A percentile compares a stretch with the other conserved stretches of the same genome.
phyloP scores from a whole-genome alignment of 345 rosid genomes.

The Populus deltoides region DNA sequence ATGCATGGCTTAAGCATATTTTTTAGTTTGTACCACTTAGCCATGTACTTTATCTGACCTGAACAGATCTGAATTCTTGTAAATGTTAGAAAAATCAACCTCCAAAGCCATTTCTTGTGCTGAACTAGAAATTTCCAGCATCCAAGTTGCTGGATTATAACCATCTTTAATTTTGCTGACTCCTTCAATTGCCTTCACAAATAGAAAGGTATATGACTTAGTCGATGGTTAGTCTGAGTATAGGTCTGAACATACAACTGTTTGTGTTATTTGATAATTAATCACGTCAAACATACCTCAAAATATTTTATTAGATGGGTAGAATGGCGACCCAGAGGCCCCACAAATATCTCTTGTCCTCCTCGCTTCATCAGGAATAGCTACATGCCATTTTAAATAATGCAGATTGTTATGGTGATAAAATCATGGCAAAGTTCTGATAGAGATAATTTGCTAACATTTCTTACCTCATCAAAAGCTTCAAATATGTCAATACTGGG shows the following conservation, averaged over 20 bases:
- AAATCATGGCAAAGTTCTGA: background rate
- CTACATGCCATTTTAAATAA: conserved; percentile 30
- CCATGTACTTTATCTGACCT: conserved; percentile 28
- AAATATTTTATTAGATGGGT: conserved; percentile 56
- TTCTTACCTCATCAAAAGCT: conserved; percentile 80
- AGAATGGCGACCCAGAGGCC: conserved; percentile 73
- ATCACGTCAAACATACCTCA: conserved; percentile 41
- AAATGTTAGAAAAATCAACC: conserved; percentile 55
- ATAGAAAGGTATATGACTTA: background rate
- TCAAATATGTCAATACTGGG: conserved; percentile 94
- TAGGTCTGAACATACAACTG: background rate
- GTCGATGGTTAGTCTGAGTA: background rate
- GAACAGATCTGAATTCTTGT: conserved; percentile 59
- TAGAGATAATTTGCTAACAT: background rate
- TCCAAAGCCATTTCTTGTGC: conserved; percentile 61
- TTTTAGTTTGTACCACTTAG: background rate
- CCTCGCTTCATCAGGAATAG: conserved; percentile 68
- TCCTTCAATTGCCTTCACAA: conserved; percentile 51
- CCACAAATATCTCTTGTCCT: conserved; percentile 76
- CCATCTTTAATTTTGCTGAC: conserved; percentile 61
- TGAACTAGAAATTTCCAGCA: conserved; percentile 61
- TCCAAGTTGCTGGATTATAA: conserved; percentile 92
- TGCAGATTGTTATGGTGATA: background rate
- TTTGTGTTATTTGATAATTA: background rate
- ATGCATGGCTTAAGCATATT: background rate